Conservation (phyloP, 495 filamentous ascomycete genomes). For the Evernia prunastri region DNA sequence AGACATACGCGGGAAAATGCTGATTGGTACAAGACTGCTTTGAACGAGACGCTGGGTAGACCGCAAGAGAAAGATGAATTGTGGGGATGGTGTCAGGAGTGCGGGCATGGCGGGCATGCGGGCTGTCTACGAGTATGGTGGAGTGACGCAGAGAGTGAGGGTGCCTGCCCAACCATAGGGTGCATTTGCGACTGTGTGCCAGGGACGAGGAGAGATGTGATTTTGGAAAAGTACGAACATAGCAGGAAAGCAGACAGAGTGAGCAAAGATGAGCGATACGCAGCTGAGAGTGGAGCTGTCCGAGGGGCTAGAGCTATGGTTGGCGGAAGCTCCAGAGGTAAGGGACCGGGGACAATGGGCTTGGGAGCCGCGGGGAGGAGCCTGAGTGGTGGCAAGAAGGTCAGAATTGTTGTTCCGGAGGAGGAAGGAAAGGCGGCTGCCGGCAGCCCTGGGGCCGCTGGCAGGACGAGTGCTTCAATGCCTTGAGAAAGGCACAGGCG, state of each 20-base stretch:
- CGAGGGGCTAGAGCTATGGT: constrained; percentile 22
- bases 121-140: constrained; percentile 66
- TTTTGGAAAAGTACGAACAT: constrained; percentile 8
- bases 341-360: constrained; percentile 5
- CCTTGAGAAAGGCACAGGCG: constrained; percentile 3
- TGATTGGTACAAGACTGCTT: constrained; percentile 17
- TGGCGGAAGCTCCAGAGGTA: not conserved
- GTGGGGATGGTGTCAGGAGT: constrained; percentile 70
- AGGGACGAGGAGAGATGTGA: constrained; percentile 50
- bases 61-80: constrained; percentile 34
- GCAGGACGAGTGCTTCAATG: constrained; percentile 17
- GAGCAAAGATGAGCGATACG: constrained; percentile 21
- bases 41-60: constrained; percentile 10
- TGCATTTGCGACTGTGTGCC: constrained; percentile 69
- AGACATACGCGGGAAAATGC: not conserved
- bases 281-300: constrained; percentile 22
- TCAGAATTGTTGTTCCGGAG: constrained; percentile 23
- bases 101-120: constrained; percentile 68
- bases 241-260: constrained; percentile 11
- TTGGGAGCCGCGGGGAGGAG: constrained; percentile 17
- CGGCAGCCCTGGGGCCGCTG: not conserved
- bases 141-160: constrained; percentile 49
- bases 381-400: constrained; percentile 26
- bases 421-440: constrained; percentile 11
- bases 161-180: constrained; percentile 66